Evolutionary conservation across 352 stramenopile species (phyloP).

Genomic region (Phytophthora tentaculata): DNA sequence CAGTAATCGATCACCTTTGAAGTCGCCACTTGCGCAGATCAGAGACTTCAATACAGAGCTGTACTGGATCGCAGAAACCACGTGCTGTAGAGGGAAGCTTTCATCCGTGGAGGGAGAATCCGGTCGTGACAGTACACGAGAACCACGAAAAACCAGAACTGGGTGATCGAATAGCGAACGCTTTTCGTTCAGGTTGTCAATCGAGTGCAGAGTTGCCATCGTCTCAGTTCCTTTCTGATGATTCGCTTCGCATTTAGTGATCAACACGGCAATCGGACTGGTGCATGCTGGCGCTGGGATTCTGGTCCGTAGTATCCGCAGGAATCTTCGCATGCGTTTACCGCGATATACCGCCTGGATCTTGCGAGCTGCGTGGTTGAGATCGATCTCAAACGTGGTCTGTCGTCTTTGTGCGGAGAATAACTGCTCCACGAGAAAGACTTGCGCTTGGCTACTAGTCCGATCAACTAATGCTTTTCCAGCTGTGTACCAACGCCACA

Average conservation of each 20-base stretch:
- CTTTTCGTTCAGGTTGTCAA: constrained; percentile 45
- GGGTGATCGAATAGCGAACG: constrained; percentile 58
- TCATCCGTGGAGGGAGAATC: constrained; percentile 16
- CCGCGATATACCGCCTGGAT: constrained; percentile 68
- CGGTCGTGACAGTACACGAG: background rate
- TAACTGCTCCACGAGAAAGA: constrained; percentile 55
- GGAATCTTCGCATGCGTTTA: constrained; percentile 48
- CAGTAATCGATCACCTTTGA: constrained; percentile 31
- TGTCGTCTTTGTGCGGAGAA: constrained; percentile 42
- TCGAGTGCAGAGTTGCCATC: constrained; percentile 27
- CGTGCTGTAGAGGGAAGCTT: constrained; percentile 38
- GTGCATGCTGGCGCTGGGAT: constrained; percentile 21
- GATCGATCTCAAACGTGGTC: constrained; percentile 17
- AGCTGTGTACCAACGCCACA: constrained; percentile 45
- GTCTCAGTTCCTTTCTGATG: constrained; percentile 35
- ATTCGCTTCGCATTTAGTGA: constrained; percentile 33
- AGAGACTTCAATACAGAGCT: constrained; percentile 50
- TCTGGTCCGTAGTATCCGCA: constrained; percentile 39
- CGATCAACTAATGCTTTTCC: constrained; percentile 12
- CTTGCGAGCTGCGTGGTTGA: constrained; percentile 45
- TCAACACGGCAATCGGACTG: constrained; percentile 43
- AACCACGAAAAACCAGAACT: constrained; percentile 41
- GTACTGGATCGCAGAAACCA: constrained; percentile 59
- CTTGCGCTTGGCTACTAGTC: constrained; percentile 28
- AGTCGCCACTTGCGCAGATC: constrained; percentile 43